Base-by-base conservation (phyloP, 305 asterid species). In the Ilex paraguariensis region DNA sequence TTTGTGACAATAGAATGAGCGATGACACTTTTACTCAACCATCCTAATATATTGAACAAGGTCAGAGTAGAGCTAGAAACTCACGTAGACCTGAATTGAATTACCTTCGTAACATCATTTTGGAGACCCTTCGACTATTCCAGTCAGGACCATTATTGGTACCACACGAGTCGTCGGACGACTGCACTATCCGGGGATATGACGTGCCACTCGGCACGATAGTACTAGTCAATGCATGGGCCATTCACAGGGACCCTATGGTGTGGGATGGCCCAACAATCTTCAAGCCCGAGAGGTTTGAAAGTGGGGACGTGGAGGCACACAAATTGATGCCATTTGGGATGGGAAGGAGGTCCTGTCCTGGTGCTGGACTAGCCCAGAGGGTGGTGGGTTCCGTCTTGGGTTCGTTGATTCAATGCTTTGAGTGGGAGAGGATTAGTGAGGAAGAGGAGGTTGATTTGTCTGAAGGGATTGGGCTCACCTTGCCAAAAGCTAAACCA, bases 281-380 rank as follows among this genome's bases (percentile, higher is more conserved):
- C 63, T 77, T 77, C 48, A 63, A 21, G 51, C 76, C 79, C 7
- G 79, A 69, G 53, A 77, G 79, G 56, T 77, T 73, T 61, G 51
- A 71, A 56, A 40, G 4, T n/a, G 72, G 66, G 13, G 42, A 13
- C 48, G 44, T 8, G 1, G 75, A 57, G 7, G 77, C 75, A 16
- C 64, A 54, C 15, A 65, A 54, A 15, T 63, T 79, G 21, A 31
- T 75, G 10, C 69, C 81, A n/a, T 79, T 75, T 45, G 81, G 79
- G 6, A 57, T 61, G 63, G 84, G 84, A 44, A 70, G 79, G 52
- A 73, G 81, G 61, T 77, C 77, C 3, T 79, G 81, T 30, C 81
- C 84, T 10, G 81, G 79, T 36, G 61, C 59, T 30, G 60, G 64
- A 32, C 64, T 79, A 73, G 77, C 79, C 13, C 72, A 71, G 78